Percentiles rank a stretch among this genome's conserved stretches.
Evolutionary conservation across 208 protist species (phyloP).

Genomic region (Crithidia acanthocephali): DNA sequence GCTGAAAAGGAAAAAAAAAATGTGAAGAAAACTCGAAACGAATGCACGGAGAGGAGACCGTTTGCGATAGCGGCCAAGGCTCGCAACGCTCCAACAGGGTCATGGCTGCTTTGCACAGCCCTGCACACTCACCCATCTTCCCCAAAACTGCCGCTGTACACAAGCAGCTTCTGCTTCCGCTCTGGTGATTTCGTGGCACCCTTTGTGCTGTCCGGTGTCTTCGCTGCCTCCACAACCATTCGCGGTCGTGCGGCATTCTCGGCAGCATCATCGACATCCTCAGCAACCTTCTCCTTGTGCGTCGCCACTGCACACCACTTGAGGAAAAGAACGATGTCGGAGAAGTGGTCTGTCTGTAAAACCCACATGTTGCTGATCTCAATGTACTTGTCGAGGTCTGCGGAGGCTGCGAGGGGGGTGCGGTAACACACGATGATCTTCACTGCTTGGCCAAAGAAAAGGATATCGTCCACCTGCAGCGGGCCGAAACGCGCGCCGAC

Average conservation of each 20-base stretch:
- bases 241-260: conserved; percentile 3
- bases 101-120: too few species aligned
- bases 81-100: too few species aligned
- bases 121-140: not conserved
- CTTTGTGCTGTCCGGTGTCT: not conserved
- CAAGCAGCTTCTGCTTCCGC: conserved; percentile 6
- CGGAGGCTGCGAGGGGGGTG: conserved; percentile 54
- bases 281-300: conserved; percentile 64
- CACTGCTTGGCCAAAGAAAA: conserved; percentile 72
- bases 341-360: conserved; percentile 80
- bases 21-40: not conserved
- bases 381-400: conserved; percentile 76
- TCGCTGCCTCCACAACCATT: conserved; percentile 13
- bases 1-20: conserved; percentile 4
- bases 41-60: not conserved
- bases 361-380: conserved; percentile 70
- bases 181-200: not conserved
- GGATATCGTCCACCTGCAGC: conserved; percentile 67
- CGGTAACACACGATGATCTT: conserved; percentile 86
- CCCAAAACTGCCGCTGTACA: not conserved
- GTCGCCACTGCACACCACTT: conserved; percentile 84
- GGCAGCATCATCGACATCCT: conserved; percentile 6
- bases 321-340: conserved; percentile 72
- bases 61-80: too few species aligned
- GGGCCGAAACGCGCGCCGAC: conserved; percentile 84